Evolutionary conservation across 1,139 yeast genomes (phyloP).

Genomic region (Geotrichum restrictum): DNA sequence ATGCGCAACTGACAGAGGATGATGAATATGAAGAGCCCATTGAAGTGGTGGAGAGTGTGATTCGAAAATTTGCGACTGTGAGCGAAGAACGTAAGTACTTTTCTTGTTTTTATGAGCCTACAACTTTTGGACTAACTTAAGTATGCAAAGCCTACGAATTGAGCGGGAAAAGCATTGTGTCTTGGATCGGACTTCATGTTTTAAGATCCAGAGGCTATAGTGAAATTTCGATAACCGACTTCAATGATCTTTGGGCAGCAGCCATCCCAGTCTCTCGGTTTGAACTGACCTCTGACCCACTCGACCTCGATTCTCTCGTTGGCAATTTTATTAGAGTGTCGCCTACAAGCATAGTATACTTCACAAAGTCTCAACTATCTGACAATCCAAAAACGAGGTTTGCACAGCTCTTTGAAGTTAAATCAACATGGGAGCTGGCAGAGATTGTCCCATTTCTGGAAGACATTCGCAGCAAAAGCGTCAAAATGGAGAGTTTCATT

Average conservation of each 20-base stretch:
- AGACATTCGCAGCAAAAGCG: slow-evolving; percentile 50
- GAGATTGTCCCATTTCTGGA: slow-evolving; percentile 70
- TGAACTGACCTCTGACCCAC: slow-evolving; percentile 43
- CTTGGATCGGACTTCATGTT: slow-evolving; percentile 59
- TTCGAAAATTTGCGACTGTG: slow-evolving; percentile 45
- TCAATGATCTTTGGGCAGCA: slow-evolving; percentile 27
- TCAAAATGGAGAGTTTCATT: slow-evolving; percentile 65
- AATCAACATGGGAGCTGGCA: slow-evolving; percentile 62
- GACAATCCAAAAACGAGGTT: slow-evolving; percentile 53
- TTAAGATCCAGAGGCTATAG: slow-evolving; percentile 41
- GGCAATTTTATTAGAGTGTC: slow-evolving; percentile 55
- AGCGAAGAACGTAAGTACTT: slow-evolving; percentile 21
- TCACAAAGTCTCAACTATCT: slow-evolving; percentile 50
- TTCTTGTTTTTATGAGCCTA: not conserved
- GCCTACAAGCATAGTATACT: slow-evolving; percentile 47
- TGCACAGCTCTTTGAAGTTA: slow-evolving; percentile 56
- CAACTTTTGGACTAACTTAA: too few relatives aligned
- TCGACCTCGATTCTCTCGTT: slow-evolving; percentile 49
- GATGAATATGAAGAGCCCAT: slow-evolving; percentile 30
- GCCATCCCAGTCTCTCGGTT: slow-evolving; percentile 27
- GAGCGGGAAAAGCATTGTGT: slow-evolving; percentile 44
- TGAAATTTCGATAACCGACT: slow-evolving; percentile 19
- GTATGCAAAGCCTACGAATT: slow-evolving; percentile 39
- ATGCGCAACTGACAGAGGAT: slow-evolving; percentile 26
- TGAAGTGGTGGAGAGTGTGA: slow-evolving; percentile 46